Conservation (phyloP, 768 basidiomycete species). For the Pholiota molesta region DNA sequence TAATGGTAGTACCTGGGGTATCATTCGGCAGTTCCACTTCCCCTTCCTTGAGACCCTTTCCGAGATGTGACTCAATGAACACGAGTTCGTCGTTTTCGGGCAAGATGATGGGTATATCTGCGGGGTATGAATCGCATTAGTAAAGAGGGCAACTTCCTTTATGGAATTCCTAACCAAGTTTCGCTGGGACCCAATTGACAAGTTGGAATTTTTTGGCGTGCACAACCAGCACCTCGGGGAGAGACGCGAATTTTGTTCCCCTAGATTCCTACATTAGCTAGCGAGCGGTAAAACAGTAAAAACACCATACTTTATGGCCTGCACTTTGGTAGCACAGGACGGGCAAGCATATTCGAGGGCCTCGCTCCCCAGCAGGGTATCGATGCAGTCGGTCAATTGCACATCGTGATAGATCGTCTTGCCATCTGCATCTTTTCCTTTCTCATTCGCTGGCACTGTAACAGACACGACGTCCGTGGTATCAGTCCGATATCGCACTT, state of each 20-base stretch:
- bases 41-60: conserved; percentile 66
- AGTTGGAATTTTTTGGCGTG: conserved; percentile 95
- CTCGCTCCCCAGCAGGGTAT: conserved; percentile 59
- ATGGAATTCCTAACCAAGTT: conserved; percentile 68
- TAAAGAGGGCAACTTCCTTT: not conserved
- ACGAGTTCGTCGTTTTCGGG: conserved; percentile 58
- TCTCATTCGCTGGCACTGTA: conserved; percentile 70
- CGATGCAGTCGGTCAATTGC: conserved; percentile 61
- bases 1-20: conserved; percentile 13
- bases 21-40: conserved; percentile 75
- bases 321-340: conserved; percentile 65
- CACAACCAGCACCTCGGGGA: conserved; percentile 86
- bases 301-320: conserved; percentile 68
- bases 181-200: conserved; percentile 95
- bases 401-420: conserved; percentile 70
- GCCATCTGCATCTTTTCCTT: conserved; percentile 56
- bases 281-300: not conserved
- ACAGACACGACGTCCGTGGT: conserved; percentile 77
- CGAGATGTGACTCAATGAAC: conserved; percentile 64
- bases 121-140: not conserved
- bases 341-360: conserved; percentile 83
- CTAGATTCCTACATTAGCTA: conserved; percentile 39
- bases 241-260: conserved; percentile 76
- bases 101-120: conserved; percentile 86
- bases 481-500: conserved; percentile 85